These are phyloP conservation scores for Salvia miltiorrhiza DNA, from an alignment of 257 asterid species.

Conservation along the genomic window DNA sequence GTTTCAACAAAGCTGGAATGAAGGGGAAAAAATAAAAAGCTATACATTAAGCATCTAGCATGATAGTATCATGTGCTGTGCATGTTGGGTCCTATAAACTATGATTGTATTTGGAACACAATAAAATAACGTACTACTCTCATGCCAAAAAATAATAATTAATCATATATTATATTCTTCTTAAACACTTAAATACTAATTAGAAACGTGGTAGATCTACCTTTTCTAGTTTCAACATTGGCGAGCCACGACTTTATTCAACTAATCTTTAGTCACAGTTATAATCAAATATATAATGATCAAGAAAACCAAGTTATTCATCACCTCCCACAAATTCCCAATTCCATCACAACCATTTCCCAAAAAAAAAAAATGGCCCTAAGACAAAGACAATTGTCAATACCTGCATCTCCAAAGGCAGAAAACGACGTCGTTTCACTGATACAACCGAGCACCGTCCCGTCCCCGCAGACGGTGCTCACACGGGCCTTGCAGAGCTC, in stretches of 20 bases:
- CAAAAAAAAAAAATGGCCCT: neutral
- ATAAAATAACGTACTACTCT: neutral
- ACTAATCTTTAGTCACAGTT: neutral
- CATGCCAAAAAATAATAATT: neutral
- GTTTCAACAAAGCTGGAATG: neutral
- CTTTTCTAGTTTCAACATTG: neutral
- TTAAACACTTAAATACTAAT: neutral
- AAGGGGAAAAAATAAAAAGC: no score
- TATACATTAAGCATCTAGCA: neutral
- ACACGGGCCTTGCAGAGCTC: constrained; percentile 48
- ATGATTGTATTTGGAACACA: neutral
- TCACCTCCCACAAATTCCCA: neutral
- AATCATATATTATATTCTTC: neutral
- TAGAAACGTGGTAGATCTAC: neutral
- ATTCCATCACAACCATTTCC: no score
- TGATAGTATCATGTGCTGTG: neutral
- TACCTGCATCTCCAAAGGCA: neutral
- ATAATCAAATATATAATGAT: neutral
- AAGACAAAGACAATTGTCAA: constrained; percentile 4
- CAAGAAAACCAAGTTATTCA: neutral
- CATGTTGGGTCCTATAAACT: neutral
- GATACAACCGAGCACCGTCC: neutral
- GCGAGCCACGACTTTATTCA: neutral
- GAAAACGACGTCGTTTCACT: neutral
- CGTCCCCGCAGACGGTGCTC: constrained; percentile 34